Base-by-base conservation (phyloP, 2,329 filamentous ascomycete species). In the Aspergillus proliferans region DNA sequence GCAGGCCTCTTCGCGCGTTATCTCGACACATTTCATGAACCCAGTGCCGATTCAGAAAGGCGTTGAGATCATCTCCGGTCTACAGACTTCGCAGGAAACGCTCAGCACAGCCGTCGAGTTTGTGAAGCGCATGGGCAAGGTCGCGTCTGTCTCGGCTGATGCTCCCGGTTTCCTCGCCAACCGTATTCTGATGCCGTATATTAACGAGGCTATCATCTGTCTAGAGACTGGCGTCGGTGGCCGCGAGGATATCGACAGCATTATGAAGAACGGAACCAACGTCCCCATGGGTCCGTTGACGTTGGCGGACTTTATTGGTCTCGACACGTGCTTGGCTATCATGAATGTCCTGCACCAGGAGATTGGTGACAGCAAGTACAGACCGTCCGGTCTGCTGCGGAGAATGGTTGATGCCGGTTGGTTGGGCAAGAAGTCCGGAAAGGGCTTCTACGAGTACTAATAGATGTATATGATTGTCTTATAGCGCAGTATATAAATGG, bases 11-110 rank as follows among this genome's bases (percentile, higher is more conserved):
- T 92, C 89, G 5, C 86, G 93, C 43, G 93, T 98, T 8, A 83
- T 98, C 48, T 89, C 88, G 46, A 97, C 93, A 14, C 93, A 98
- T 71, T 98, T 98, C 73, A 98, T 98, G 93, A 98, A 98, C 76
- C 93, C 93, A 0, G 93, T 98, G 0, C 93, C 93, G 2, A 75
- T 98, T 28, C 93, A 97, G 67, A 95, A 95, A 71, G 93, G 93
- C 46, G 93, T 98, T 4, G 93, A 98, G 73, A 96, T 98, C 62
- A 97, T 98, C 67, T 85, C 87, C 46, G 93, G 90, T 26, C 77
- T 98, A 26, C 93, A 98, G 71, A 98, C 93, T 2, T 93, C 88
- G 50, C 75, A 83, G 58, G 80, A 82, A 52, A 97, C 93, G 1
- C 73, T 96, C 41, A 84, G 88, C 15, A 88, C 86, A 0, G 89